Evolutionary conservation across 495 filamentous ascomycete genomes (phyloP).

Genomic region (Hypoxylon intermedium): DNA sequence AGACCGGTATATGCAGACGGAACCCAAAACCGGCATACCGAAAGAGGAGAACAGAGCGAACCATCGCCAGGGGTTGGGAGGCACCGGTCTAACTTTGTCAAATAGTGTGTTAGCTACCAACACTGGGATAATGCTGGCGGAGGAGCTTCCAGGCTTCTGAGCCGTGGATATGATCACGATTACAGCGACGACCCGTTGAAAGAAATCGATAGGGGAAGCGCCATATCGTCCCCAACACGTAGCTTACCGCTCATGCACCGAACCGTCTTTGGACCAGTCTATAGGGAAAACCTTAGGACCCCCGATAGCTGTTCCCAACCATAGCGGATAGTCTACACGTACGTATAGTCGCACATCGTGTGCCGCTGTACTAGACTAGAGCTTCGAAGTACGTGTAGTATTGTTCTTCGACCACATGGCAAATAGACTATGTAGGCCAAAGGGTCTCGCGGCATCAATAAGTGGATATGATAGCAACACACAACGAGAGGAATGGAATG

Average conservation of each 20-base stretch:
- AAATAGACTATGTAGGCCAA: slow-evolving; percentile 3
- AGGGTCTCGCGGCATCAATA: slow-evolving; percentile 4
- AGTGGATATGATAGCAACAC: slow-evolving; percentile 8
- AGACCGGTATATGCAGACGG: neutral
- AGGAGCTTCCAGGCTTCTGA: neutral
- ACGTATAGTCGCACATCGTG: neutral
- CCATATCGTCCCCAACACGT: slow-evolving; percentile 7
- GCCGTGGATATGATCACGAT: neutral
- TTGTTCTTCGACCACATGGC: slow-evolving; percentile 14
- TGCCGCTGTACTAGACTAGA: neutral
- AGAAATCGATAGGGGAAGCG: neutral
- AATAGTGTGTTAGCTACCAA: slow-evolving; percentile 1
- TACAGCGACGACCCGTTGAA: neutral
- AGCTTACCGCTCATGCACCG: slow-evolving; percentile 12
- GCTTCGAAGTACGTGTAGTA: neutral
- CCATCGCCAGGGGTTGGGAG: neutral
- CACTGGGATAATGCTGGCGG: slow-evolving; percentile 10
- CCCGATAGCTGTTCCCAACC: neutral
- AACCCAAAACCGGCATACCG: neutral
- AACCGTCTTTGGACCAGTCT: slow-evolving; percentile 4
- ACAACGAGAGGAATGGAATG: neutral
- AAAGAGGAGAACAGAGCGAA: neutral
- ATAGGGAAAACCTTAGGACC: slow-evolving; percentile 9
- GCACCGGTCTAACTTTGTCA: neutral
- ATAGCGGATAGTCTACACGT: neutral